Conservation (phyloP, 2,329 filamentous ascomycete species). For the Chrysoporthe deuterocubensis region DNA sequence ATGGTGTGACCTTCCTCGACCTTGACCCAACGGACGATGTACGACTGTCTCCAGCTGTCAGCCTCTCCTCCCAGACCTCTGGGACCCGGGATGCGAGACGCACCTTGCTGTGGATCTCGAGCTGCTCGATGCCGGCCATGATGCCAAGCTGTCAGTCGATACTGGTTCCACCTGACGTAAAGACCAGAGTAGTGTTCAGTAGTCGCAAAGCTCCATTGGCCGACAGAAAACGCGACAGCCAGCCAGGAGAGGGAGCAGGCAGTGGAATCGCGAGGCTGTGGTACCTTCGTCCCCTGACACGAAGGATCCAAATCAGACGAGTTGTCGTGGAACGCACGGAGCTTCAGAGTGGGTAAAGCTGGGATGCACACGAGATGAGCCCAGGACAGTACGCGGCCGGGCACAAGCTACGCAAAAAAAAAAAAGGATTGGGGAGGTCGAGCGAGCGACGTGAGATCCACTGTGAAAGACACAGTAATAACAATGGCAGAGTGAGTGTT, state of each 20-base stretch:
- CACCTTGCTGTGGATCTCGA: constrained; percentile 98
- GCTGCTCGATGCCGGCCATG: constrained; percentile 95
- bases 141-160: constrained; percentile 14
- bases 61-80: constrained; percentile 15
- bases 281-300: constrained; percentile 2
- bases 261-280: neutral
- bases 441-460: neutral
- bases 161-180: constrained; percentile 15
- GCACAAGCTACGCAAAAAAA: neutral
- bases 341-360: constrained; percentile 1
- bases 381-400: neutral
- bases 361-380: neutral
- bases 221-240: neutral
- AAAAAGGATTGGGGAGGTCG: neutral
- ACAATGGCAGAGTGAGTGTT: neutral
- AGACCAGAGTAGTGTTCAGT: constrained; percentile 12
- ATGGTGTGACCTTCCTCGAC: constrained; percentile 90
- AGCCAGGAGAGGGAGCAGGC: neutral
- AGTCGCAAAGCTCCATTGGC: constrained; percentile 22
- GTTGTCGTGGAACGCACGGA: constrained; percentile 5
- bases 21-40: constrained; percentile 96
- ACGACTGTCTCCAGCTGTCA: constrained; percentile 66
- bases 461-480: neutral
- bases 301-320: neutral
- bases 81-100: constrained; percentile 36